These are phyloP conservation scores for Davidsoniella eucalypti DNA, from an alignment of 2,329 filamentous ascomycete genomes.

Conservation along the genomic window DNA sequence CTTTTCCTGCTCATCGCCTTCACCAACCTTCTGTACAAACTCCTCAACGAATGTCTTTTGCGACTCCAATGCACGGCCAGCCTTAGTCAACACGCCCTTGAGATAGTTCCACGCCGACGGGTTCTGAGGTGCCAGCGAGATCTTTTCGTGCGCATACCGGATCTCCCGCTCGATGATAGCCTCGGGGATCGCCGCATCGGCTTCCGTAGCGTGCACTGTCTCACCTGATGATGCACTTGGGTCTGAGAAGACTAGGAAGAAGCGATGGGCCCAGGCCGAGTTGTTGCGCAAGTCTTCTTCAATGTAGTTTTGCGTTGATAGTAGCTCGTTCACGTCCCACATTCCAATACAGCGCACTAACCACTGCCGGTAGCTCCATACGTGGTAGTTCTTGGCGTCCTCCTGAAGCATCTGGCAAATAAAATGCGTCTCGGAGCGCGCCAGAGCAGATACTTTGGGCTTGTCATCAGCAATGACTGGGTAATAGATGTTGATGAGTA, in stretches of 20 bases:
- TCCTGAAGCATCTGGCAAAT: conserved; percentile 63
- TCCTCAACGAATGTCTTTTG: conserved; percentile 32
- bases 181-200: conserved; percentile 40
- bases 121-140: conserved; percentile 74
- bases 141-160: conserved; percentile 54
- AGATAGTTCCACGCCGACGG: conserved; percentile 91
- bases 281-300: conserved; percentile 81
- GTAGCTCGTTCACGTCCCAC: conserved; percentile 55
- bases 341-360: conserved; percentile 47
- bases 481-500: conserved; percentile 43
- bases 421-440: conserved; percentile 55
- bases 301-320: conserved; percentile 56
- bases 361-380: conserved; percentile 86
- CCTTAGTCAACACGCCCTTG: conserved; percentile 55
- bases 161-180: conserved; percentile 59
- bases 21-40: conserved; percentile 33
- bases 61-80: conserved; percentile 31
- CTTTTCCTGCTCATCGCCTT: conserved; percentile 28
- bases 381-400: conserved; percentile 96
- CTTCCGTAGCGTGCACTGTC: conserved; percentile 29
- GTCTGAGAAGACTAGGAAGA: conserved; percentile 71
- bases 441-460: conserved; percentile 40
- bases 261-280: conserved; percentile 93
- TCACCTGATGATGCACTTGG: conserved; percentile 31
- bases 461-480: conserved; percentile 42